Percentiles rank a stretch among this genome's conserved stretches.
phyloP scores from a whole-genome alignment of 345 rosid species.

The Gossypium arboreum region DNA sequence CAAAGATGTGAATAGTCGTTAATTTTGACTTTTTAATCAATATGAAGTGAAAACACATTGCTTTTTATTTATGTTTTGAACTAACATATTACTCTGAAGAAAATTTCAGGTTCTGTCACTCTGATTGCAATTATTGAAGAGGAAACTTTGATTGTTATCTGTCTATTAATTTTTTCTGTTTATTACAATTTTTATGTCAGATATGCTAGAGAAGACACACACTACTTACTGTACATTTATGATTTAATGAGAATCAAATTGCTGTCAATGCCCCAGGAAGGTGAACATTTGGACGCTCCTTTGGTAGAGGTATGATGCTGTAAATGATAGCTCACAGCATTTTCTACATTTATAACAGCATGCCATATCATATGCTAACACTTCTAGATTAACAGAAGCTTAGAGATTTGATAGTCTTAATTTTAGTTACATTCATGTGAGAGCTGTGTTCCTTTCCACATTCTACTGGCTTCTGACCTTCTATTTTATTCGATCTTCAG shows the following conservation, averaged over 20 bases:
- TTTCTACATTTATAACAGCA: not conserved
- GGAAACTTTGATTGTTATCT: not conserved
- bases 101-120: not conserved
- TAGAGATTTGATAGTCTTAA: not conserved
- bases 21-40: not conserved
- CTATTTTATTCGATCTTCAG: not conserved
- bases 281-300: slow-evolving; percentile 49
- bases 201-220: slow-evolving; percentile 97
- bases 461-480: not conserved
- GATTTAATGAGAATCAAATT: slow-evolving; percentile 62
- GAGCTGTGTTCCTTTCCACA: not conserved
- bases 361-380: not conserved
- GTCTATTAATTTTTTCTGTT: slow-evolving; percentile 17
- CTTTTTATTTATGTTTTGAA: not conserved
- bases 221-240: slow-evolving; percentile 76
- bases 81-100: not conserved
- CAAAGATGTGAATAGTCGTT: not conserved
- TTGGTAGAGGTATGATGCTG: slow-evolving; percentile 55
- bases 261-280: slow-evolving; percentile 36
- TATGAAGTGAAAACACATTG: not conserved
- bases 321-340: not conserved
- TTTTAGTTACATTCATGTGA: not conserved
- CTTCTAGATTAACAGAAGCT: not conserved
- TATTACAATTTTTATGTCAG: slow-evolving; percentile 37
- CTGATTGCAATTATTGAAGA: not conserved